Percentiles rank a stretch among this genome's conserved stretches.
These are phyloP conservation scores for Nowakowskiella sp. DNA, from an alignment of 192 early-diverging fungal species.

Conservation along the genomic window DNA sequence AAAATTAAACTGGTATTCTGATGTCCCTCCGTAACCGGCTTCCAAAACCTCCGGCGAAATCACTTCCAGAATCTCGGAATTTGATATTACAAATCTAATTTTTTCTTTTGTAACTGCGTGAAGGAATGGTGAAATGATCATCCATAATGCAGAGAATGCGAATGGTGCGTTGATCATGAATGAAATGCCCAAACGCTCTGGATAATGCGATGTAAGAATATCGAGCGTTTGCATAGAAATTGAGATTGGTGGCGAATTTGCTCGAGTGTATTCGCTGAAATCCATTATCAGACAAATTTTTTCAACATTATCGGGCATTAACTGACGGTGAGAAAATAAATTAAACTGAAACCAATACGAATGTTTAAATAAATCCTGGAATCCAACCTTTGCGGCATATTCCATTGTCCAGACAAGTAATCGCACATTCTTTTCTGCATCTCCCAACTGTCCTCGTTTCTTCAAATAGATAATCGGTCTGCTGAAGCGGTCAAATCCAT, in stretches of 20 bases:
- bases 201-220: slow-evolving; percentile 14
- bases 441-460: slow-evolving; percentile 7
- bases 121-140: slow-evolving; percentile 13
- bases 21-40: too few relatives aligned
- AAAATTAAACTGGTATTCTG: too few relatives aligned
- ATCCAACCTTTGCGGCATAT: slow-evolving; percentile 4
- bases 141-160: slow-evolving; percentile 10
- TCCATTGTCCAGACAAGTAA: slow-evolving; percentile 3
- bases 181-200: slow-evolving; percentile 12
- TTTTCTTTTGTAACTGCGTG: slow-evolving; percentile 15
- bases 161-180: slow-evolving; percentile 21
- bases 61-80: too few relatives aligned
- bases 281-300: slow-evolving; percentile 10
- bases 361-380: neutral
- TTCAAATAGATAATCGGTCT: slow-evolving; percentile 17
- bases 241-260: slow-evolving; percentile 6
- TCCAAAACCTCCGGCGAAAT: too few relatives aligned
- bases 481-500: slow-evolving; percentile 1
- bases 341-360: neutral
- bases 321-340: neutral
- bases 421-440: slow-evolving; percentile 4
- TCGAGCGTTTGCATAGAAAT: slow-evolving; percentile 4
- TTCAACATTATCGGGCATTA: slow-evolving; percentile 10
- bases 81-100: slow-evolving; percentile 14
- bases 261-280: slow-evolving; percentile 12